phyloP scores from a whole-genome alignment of 345 rosid genomes.

The Erysimum cheiranthoides region DNA sequence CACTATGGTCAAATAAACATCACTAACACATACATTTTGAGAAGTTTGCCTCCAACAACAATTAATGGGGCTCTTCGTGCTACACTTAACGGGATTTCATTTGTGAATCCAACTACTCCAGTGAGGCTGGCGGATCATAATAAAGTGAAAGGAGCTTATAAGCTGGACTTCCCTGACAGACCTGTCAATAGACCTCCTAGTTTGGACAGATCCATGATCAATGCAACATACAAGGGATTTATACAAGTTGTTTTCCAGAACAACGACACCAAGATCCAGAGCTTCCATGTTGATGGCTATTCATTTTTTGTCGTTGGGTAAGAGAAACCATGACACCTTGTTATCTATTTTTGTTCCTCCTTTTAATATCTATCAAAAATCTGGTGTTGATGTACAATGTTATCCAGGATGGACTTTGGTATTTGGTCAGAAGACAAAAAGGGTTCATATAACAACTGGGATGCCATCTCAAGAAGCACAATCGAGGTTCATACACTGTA shows the following conservation, averaged over 20 bases:
- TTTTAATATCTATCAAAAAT: not conserved
- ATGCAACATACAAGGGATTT: constrained; percentile 91
- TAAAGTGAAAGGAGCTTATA: constrained; percentile 79
- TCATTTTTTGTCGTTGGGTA: constrained; percentile 91
- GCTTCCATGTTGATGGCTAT: constrained; percentile 90
- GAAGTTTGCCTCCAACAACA: constrained; percentile 69
- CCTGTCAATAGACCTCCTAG: constrained; percentile 68
- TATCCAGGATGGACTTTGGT: constrained; percentile 93
- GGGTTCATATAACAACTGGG: constrained; percentile 66
- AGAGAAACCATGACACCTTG: constrained; percentile 34
- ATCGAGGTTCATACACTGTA: constrained; percentile 62
- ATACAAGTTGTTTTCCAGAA: constrained; percentile 86
- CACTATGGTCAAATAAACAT: constrained; percentile 89
- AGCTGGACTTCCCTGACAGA: constrained; percentile 78
- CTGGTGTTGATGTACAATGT: constrained; percentile 56
- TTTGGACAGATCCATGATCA: constrained; percentile 72
- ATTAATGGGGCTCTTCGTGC: constrained; percentile 69
- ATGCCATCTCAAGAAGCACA: constrained; percentile 83
- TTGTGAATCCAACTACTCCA: constrained; percentile 71
- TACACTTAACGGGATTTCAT: constrained; percentile 85
- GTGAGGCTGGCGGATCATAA: constrained; percentile 75
- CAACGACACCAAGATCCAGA: constrained; percentile 85
- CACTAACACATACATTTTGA: constrained; percentile 69
- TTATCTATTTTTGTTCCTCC: constrained; percentile 5
- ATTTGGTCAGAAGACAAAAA: constrained; percentile 77